Evolutionary conservation across 140 eudicot genomes (phyloP).

Genomic region (Bidens hawaiensis): DNA sequence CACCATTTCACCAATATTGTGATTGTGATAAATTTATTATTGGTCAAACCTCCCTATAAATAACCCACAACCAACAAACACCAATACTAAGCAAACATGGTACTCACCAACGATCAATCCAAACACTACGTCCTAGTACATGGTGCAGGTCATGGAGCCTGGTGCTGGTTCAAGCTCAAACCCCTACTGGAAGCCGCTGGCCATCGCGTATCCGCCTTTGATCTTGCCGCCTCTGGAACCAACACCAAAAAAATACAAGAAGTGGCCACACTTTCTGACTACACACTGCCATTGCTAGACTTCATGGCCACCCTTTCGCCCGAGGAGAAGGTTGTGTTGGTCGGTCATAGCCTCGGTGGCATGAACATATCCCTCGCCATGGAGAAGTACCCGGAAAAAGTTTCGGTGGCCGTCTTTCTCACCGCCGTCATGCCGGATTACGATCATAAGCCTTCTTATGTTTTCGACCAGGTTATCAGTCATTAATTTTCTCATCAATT

Average conservation of each 20-base stretch:
- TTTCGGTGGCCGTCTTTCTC: conserved; percentile 30
- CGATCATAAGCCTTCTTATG: conserved; percentile 25
- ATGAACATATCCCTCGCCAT: conserved; percentile 49
- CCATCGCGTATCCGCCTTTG: conserved; percentile 54
- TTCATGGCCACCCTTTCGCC: conserved; percentile 36
- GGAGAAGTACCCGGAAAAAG: conserved; percentile 48
- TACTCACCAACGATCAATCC: too few relatives aligned
- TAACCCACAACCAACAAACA: not conserved
- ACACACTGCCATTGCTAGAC: conserved; percentile 35
- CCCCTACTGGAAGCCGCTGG: conserved; percentile 51
- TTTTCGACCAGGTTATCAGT: conserved; percentile 32
- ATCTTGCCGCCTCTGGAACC: conserved; percentile 55
- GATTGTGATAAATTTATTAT: too few relatives aligned
- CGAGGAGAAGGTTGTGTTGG: conserved; percentile 43
- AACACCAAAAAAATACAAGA: conserved; percentile 7
- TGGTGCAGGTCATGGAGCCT: conserved; percentile 72
- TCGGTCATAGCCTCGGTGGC: conserved; percentile 53
- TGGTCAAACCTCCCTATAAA: not conserved
- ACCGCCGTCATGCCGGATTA: conserved; percentile 48
- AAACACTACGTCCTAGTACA: conserved; percentile 4
- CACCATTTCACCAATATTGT: too few relatives aligned
- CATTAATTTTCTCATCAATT: not conserved
- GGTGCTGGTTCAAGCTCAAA: conserved; percentile 61
- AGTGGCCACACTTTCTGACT: conserved; percentile 27
- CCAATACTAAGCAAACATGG: not conserved